phyloP scores from a whole-genome alignment of 306 rosid species.

The Vigna nakashimae region DNA sequence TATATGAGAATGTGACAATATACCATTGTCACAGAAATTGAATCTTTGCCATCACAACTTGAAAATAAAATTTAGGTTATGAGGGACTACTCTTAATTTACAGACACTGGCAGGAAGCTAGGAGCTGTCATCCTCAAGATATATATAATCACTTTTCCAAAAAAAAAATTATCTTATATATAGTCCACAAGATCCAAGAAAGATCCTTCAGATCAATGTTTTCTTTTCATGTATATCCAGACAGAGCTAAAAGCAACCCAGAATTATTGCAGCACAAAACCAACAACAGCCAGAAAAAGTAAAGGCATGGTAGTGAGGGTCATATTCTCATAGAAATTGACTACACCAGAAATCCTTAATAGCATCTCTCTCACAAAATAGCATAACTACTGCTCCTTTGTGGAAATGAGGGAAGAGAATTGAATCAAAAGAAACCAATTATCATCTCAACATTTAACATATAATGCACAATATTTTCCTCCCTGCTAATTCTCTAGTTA shows the following conservation, averaged over 20 bases:
- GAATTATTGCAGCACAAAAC: slow-evolving; percentile 16
- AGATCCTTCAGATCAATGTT: no score
- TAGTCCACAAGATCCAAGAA: not conserved
- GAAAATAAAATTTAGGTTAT: not conserved
- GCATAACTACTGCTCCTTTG: not conserved
- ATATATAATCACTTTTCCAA: not conserved
- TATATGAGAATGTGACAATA: not conserved
- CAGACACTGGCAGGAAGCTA: not conserved
- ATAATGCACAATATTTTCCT: slow-evolving; percentile 20
- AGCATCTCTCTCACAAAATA: slow-evolving; percentile 4
- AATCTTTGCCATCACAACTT: slow-evolving; percentile 24
- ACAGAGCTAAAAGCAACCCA: slow-evolving; percentile 1
- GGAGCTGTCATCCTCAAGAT: not conserved
- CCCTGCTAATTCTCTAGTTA: not conserved
- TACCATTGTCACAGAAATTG: not conserved
- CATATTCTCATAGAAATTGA: not conserved
- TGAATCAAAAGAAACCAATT: slow-evolving; percentile 14
- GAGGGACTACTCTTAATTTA: not conserved
- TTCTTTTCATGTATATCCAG: not conserved
- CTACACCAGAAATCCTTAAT: not conserved
- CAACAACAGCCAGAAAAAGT: slow-evolving; percentile 30
- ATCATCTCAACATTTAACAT: slow-evolving; percentile 4
- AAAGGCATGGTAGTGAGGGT: not conserved
- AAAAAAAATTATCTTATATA: not conserved
- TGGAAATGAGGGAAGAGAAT: not conserved